phyloP scores from a whole-genome alignment of 1,284 basidiomycete genomes.

The Irpex sp. region DNA sequence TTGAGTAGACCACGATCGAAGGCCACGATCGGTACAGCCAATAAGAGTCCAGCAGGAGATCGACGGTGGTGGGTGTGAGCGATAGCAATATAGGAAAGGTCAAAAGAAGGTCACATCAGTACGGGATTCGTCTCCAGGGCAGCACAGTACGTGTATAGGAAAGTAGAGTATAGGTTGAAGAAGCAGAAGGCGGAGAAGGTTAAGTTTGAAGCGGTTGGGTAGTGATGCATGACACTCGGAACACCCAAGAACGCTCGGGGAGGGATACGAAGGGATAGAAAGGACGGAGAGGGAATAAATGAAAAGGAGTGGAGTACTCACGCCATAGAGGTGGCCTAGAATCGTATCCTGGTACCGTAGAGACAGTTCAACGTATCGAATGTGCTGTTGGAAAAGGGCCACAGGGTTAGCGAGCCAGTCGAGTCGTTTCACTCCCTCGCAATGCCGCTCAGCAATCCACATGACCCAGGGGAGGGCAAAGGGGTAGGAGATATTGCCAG shows the following conservation, averaged over 20 bases:
- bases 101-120: slow-evolving; percentile 4
- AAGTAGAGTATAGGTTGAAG: neutral
- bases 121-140: slow-evolving; percentile 6
- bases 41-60: neutral
- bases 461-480: neutral
- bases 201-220: neutral
- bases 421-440: neutral
- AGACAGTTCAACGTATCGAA: slow-evolving; percentile 80
- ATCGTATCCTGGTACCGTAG: slow-evolving; percentile 89
- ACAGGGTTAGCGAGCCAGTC: slow-evolving; percentile 1
- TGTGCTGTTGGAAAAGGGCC: slow-evolving; percentile 45
- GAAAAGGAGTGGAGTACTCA: slow-evolving; percentile 32
- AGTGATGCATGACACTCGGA: neutral
- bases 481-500: neutral
- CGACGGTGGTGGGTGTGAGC: neutral
- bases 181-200: neutral
- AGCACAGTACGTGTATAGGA: neutral
- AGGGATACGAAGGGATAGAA: neutral
- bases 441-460: neutral
- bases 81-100: slow-evolving; percentile 1
- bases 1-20: neutral
- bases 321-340: slow-evolving; percentile 85
- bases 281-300: slow-evolving; percentile 1
- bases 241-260: neutral
- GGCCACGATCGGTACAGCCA: too few relatives aligned